Evolutionary conservation across 176 grass and related monocot species (phyloP), one percentile per base, ranked within the genome.

Genomic region (Aechmea fasciata): DNA sequence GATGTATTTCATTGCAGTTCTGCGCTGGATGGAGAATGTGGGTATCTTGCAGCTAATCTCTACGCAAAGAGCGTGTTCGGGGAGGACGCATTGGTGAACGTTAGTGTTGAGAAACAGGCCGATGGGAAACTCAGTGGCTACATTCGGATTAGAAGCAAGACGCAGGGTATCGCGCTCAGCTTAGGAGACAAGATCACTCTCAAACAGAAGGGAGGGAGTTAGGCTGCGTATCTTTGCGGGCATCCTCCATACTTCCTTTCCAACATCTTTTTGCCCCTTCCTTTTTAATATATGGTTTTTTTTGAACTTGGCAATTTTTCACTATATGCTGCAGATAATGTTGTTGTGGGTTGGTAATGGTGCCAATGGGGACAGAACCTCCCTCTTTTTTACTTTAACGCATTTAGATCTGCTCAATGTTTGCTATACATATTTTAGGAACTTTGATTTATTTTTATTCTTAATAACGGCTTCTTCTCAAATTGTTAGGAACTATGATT

Each of bases 121-220:
- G 87, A 89, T 7, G 71, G 82, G 11, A 89, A 89, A 65, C 73
- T 89, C 11, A 85, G 82, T 2, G 87, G 87, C 24, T 89, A 89
- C 54, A 89, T 89, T 67, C 78, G 82, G 51, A 89, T 91, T 70
- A 84, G 88, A 68, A 91, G 88, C 84, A 91, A 91, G 67, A 91
- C 88, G 4, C 88, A 91, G 78, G 88, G 88, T 66, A 91, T 91
- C 41, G 89, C 89, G 2, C 89, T 91, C 62, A 91, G 89, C 59
- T 78, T 91, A 76, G 89, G 89, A 48, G 89, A 91, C 72, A 91
- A 91, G 83, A 91, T 91, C 67, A 91, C 89, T 70, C 79, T 91
- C 61, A 91, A 88, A 83, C 89, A 91, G 82, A 91, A 88, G 80
- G 89, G 84, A 50, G 71, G 78, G 9, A 71, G 81, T 61, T 59